Conservation (phyloP, 2,329 filamentous ascomycete genomes). For the Aspergillus brasiliensis region DNA sequence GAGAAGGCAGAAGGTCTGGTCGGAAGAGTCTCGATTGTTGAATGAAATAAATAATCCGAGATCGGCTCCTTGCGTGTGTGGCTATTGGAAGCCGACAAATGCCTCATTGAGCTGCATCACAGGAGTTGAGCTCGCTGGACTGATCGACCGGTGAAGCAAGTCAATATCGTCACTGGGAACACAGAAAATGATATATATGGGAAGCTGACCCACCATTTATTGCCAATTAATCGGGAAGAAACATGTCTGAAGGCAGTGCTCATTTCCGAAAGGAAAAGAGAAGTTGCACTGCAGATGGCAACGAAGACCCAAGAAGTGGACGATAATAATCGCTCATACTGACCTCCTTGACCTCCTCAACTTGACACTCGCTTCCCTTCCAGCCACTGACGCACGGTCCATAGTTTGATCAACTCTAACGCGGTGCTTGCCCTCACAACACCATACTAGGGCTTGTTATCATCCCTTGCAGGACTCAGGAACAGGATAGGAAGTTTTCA, state of each 20-base stretch:
- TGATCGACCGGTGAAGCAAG: neutral
- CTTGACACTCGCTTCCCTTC: neutral
- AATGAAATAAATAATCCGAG: neutral
- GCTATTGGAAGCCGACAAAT: conserved; percentile 9
- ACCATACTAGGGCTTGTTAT: too few relatives aligned
- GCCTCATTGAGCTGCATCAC: conserved; percentile 6
- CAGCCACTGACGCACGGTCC: conserved; percentile 11
- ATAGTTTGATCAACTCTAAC: conserved; percentile 4
- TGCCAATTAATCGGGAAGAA: neutral
- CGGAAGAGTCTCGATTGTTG: neutral
- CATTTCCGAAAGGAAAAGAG: neutral
- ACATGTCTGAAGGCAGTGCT: neutral
- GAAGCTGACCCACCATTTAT: neutral
- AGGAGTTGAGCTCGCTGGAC: neutral
- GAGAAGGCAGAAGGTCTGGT: neutral
- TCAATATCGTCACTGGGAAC: neutral
- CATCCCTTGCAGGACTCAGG: too few relatives aligned
- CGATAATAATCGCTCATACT: conserved; percentile 10
- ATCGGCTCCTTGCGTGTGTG: conserved; percentile 2
- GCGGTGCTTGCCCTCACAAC: neutral
- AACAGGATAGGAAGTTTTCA: too few relatives aligned
- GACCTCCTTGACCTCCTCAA: neutral
- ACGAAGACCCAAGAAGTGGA: conserved; percentile 1
- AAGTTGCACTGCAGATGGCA: conserved; percentile 2
- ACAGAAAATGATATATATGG: neutral